A percentile compares a stretch with the other conserved stretches of the same genome.
Conservation (phyloP, 1,284 basidiomycete genomes). For the Meira nashicola region DNA sequence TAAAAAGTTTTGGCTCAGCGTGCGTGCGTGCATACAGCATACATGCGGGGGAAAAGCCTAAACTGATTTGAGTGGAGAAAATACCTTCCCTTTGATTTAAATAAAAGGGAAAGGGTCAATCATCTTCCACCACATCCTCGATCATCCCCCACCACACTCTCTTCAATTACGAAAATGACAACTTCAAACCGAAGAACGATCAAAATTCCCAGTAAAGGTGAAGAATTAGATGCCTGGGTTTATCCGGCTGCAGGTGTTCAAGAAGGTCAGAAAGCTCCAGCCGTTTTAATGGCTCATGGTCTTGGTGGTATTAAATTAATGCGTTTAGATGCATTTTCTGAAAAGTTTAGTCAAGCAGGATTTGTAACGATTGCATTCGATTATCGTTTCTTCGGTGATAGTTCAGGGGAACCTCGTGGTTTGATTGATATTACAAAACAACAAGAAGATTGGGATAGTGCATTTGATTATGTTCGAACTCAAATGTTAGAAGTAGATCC, state of each 20-base stretch:
- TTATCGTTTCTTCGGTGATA: slow-evolving; percentile 33
- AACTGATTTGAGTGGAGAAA: too few species aligned
- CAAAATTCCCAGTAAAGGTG: slow-evolving; percentile 8
- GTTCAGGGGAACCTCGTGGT: slow-evolving; percentile 26
- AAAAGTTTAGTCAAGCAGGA: slow-evolving; percentile 24
- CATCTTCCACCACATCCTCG: too few species aligned
- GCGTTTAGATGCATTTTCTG: slow-evolving; percentile 28
- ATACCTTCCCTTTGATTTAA: too few species aligned
- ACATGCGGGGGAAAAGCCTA: too few species aligned
- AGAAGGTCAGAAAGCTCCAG: slow-evolving; percentile 10
- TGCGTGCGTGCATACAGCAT: too few species aligned
- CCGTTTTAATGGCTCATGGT: slow-evolving; percentile 34
- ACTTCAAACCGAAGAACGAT: too few species aligned
- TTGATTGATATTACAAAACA: slow-evolving; percentile 30
- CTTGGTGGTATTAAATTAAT: slow-evolving; percentile 35
- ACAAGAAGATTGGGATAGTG: slow-evolving; percentile 33
- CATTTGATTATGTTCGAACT: slow-evolving; percentile 19
- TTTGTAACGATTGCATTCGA: slow-evolving; percentile 37
- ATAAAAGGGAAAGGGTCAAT: too few species aligned
- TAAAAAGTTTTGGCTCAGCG: too few species aligned
- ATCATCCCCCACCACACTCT: too few species aligned
- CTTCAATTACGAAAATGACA: too few species aligned
- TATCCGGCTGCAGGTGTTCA: slow-evolving; percentile 8
- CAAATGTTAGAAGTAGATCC: slow-evolving; percentile 21
- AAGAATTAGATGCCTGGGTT: slow-evolving; percentile 13